Evolutionary conservation across 768 basidiomycete species (phyloP), one percentile per base, ranked within the genome.

Genomic region (Arthromyces matolae): DNA sequence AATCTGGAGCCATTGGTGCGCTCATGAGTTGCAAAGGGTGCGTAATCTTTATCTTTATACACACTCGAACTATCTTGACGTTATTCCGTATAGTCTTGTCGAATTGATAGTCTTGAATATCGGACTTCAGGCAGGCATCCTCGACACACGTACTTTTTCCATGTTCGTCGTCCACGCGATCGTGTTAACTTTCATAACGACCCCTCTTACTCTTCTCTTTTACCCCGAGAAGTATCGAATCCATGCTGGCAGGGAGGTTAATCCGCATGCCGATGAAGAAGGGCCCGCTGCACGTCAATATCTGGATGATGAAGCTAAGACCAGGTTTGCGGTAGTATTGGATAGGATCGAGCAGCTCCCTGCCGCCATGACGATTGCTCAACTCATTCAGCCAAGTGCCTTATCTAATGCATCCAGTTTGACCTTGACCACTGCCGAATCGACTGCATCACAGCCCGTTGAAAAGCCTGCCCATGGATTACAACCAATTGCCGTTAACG

Each of bases 71-170:
- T 16, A n/a, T 10, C 13, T 39, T 14, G 31, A 28, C 45, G 13
- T 2, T 7, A 5, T 2, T 37, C 22, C 8, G 19, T n/a, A 31
- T 22, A 83, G 81, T 27, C 70, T 83, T 18, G 90, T 93, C 20
- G 92, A 94, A 63, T 80, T 94, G 23, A 93, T 96, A 53, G 92
- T 93, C 7, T 79, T 94, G 59, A 96, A 96, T 60, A 83, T 94
- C 53, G 93, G 93, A 41, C 72, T 89, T 7, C 64, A 72, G 51
- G 89, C 89, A 3, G 67, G 68, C 10, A 82, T 89, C 46, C 72
- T 87, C 37, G 73, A 80, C 58, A 65, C 72, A 0, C 76, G 80
- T 20, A 78, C 86, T 9, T 92, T 94, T 71, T 88, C 89, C 0
- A 93, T 93, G 88, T 91, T 94, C 53, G 91, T 94, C 50, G 70